Percentiles rank a stretch among this genome's conserved stretches.
phyloP scores from a whole-genome alignment of 257 asterid genomes.

The Haberlea rhodopensis region DNA sequence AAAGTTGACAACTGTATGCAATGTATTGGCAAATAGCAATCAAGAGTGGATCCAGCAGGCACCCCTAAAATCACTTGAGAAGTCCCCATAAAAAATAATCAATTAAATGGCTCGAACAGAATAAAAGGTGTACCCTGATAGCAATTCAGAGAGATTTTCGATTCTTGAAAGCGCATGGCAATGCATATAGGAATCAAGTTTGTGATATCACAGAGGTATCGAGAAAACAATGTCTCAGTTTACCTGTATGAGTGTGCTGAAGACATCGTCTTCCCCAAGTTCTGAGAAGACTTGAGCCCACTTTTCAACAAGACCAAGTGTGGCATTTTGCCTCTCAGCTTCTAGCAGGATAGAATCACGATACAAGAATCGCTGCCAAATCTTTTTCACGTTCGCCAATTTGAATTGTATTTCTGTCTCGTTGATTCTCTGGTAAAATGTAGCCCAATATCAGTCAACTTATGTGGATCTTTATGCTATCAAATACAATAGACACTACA shows the following conservation, averaged over 20 bases:
- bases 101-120: too few relatives aligned
- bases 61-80: too few relatives aligned
- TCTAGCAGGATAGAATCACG: slow-evolving; percentile 81
- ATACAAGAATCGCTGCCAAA: slow-evolving; percentile 93
- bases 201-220: not conserved
- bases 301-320: slow-evolving; percentile 47
- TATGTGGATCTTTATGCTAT: not conserved
- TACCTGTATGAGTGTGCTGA: slow-evolving; percentile 86
- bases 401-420: slow-evolving; percentile 81
- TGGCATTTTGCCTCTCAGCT: slow-evolving; percentile 77
- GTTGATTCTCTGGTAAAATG: slow-evolving; percentile 51
- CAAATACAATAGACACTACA: not conserved
- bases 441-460: slow-evolving; percentile 21
- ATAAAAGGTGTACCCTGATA: too few relatives aligned
- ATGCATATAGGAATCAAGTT: not conserved
- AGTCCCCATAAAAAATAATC: too few relatives aligned
- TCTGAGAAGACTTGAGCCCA: slow-evolving; percentile 69
- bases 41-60: too few relatives aligned
- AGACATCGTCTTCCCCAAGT: slow-evolving; percentile 67
- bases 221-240: not conserved
- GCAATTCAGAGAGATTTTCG: not conserved
- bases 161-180: not conserved
- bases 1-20: not conserved
- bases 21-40: too few relatives aligned
- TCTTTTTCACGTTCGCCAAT: slow-evolving; percentile 67